These are phyloP conservation scores for Microcyclospora pomicola DNA, from an alignment of 2,329 filamentous ascomycete species.

Conservation along the genomic window DNA sequence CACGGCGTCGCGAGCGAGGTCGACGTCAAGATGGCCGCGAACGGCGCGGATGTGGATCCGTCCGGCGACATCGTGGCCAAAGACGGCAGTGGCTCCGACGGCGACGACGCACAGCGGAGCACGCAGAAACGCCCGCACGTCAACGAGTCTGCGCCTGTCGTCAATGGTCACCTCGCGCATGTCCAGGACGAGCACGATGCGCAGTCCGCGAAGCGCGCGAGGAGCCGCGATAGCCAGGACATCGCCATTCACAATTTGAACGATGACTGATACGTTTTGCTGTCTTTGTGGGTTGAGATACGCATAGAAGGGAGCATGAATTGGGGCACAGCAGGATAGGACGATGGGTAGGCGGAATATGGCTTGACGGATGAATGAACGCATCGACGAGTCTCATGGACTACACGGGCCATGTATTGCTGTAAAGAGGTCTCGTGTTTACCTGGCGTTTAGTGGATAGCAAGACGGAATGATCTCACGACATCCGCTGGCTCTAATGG, in stretches of 20 bases:
- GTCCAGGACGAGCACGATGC: not conserved
- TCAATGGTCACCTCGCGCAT: not conserved
- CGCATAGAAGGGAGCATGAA: too few species aligned
- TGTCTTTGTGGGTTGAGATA: too few species aligned
- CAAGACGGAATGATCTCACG: too few species aligned
- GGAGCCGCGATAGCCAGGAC: conserved; percentile 33
- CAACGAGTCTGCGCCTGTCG: conserved; percentile 6
- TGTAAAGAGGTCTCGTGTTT: too few species aligned
- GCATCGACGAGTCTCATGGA: too few species aligned
- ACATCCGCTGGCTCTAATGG: too few species aligned
- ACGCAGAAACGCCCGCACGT: conserved; percentile 7
- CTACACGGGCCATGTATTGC: too few species aligned
- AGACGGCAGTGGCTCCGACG: conserved; percentile 14
- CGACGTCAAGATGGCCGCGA: conserved; percentile 48
- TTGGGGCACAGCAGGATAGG: too few species aligned
- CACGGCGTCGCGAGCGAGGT: conserved; percentile 46
- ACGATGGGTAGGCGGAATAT: too few species aligned
- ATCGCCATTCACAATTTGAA: conserved; percentile 47
- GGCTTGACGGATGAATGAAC: too few species aligned
- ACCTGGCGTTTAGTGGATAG: too few species aligned
- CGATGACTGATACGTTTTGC: conserved; percentile 11
- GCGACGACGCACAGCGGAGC: conserved; percentile 8
- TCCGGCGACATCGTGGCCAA: conserved; percentile 45
- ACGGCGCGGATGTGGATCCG: conserved; percentile 44
- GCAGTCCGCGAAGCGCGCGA: conserved; percentile 2